Conservation (phyloP, 2,329 filamentous ascomycete species). For the Exophiala oligosperma region DNA sequence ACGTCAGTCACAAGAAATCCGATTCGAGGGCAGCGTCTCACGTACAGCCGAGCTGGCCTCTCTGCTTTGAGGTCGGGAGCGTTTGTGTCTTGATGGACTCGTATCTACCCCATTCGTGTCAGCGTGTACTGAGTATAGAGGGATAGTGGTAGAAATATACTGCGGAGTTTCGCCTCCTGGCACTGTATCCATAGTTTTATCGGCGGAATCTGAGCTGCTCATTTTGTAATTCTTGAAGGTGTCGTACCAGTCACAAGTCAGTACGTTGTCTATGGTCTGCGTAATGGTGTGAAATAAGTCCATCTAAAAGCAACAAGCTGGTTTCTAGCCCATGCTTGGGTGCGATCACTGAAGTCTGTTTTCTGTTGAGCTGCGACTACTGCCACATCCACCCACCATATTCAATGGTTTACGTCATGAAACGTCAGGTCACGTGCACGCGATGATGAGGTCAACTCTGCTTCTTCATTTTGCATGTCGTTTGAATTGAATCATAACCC, state of each 20-base stretch:
- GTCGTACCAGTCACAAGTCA: conserved; percentile 29
- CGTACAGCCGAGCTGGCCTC: conserved; percentile 58
- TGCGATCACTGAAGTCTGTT: neutral
- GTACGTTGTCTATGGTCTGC: conserved; percentile 25
- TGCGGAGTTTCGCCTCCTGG: conserved; percentile 61
- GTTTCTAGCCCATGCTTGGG: neutral
- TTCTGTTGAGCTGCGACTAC: conserved; percentile 6
- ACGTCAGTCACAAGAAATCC: conserved; percentile 9
- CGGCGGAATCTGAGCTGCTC: conserved; percentile 6
- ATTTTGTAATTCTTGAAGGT: conserved; percentile 22
- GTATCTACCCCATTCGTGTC: conserved; percentile 47
- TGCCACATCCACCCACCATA: neutral
- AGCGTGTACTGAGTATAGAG: neutral
- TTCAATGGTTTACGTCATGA: neutral
- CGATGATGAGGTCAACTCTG: neutral
- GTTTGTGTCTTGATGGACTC: conserved; percentile 56
- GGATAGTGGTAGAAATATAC: conserved; percentile 37
- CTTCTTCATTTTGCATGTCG: no score
- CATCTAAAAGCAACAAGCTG: conserved; percentile 19
- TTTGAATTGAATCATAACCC: no score
- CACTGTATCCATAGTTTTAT: conserved; percentile 58
- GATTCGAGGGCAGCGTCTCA: neutral
- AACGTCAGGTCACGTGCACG: neutral
- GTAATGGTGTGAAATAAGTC: conserved; percentile 27
- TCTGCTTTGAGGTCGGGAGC: conserved; percentile 52